Base-by-base conservation (phyloP, 257 asterid genomes). In the Linderniella brevidens region DNA sequence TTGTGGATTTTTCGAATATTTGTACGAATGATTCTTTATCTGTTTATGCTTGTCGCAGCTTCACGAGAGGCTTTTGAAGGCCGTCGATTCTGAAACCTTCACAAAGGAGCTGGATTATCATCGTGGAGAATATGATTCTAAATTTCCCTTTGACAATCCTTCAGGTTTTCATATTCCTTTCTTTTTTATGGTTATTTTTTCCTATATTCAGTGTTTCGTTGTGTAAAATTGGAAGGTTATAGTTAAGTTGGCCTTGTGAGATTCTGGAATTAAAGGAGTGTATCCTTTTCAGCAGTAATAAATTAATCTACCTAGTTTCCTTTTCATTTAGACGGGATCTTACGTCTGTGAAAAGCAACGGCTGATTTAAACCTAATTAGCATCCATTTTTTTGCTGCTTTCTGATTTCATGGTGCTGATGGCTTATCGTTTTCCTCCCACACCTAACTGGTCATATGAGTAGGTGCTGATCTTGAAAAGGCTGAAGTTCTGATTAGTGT, bases 141-240 rank as follows among this genome's bases (percentile, higher is more conserved):
- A 62, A 35, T 82, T 82, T 68, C 93, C 92, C 4, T 82, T 79
- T 48, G 61, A 71, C 45, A 92, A 71, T 54, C 68, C 83, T 39
- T 65, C 93, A 72, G 94, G 96, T 86, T 58, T 49, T 48, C 15
- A 36, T 40, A 19, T 35, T 13, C 9, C 11, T 48, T 0, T 12
- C 11, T 12, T 18, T 48, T 32, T 35, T 10, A 29, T 14, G 37
- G 43, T 20, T 0, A 11, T 5, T 38, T 37, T 14, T 9, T 8
- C 17, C 18, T 13, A 13, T 8, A 3, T 43, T 8, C 17, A 18
- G n/a, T 43, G 18, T 43, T 8, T 3, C 5, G 16, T 13, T 9
- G 48, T 1, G 18, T 8, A 18, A 43, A 12, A 39, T 2, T 10
- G 43, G 43, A 25, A 25, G 32, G 32, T 25, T 25, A 25, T 2